Percentiles rank a stretch among this genome's conserved stretches.
phyloP scores from a whole-genome alignment of 2,329 filamentous ascomycete species.

The Alternaria tenuissima region DNA sequence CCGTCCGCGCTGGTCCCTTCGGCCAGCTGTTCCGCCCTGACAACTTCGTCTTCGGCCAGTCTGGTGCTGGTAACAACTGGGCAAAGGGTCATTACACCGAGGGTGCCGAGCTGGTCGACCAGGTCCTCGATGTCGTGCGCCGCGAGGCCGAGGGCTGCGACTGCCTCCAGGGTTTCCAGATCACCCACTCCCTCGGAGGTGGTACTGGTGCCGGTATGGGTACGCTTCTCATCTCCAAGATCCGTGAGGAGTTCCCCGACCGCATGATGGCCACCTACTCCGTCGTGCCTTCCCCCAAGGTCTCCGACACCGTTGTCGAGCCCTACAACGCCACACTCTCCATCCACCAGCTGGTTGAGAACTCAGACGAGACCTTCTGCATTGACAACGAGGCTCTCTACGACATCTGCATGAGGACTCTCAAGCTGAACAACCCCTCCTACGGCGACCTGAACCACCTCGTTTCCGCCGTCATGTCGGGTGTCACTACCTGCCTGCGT shows the following conservation, averaged over 20 bases:
- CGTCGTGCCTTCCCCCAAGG: constrained; percentile 97
- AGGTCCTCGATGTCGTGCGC: constrained; percentile 97
- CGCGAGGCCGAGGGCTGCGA: constrained; percentile 99
- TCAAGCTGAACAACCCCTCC: constrained; percentile 98
- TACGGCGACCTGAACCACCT: constrained; percentile 99
- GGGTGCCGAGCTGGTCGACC: constrained; percentile 97
- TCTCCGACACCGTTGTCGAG: constrained; percentile 99
- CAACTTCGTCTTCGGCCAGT: constrained; percentile 99
- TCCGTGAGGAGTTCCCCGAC: constrained; percentile 99
- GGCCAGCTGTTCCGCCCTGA: constrained; percentile 99
- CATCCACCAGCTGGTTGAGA: constrained; percentile 98
- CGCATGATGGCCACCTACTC: constrained; percentile 99
- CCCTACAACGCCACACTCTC: constrained; percentile 99
- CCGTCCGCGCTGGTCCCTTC: constrained; percentile 96
- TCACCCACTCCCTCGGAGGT: constrained; percentile 99
- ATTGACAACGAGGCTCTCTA: constrained; percentile 99
- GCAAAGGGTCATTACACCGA: constrained; percentile 99
- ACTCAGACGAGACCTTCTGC: constrained; percentile 99
- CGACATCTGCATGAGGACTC: constrained; percentile 99
- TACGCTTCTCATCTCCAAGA: constrained; percentile 99
- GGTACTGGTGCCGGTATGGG: constrained; percentile 99
- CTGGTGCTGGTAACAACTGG: constrained; percentile 99
- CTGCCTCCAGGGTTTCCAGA: constrained; percentile 99
- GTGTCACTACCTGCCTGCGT: constrained; percentile 96
- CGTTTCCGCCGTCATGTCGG: constrained; percentile 99